These are phyloP conservation scores for Astrothelium subdiscretum DNA, from an alignment of 495 filamentous ascomycete genomes.

Conservation along the genomic window DNA sequence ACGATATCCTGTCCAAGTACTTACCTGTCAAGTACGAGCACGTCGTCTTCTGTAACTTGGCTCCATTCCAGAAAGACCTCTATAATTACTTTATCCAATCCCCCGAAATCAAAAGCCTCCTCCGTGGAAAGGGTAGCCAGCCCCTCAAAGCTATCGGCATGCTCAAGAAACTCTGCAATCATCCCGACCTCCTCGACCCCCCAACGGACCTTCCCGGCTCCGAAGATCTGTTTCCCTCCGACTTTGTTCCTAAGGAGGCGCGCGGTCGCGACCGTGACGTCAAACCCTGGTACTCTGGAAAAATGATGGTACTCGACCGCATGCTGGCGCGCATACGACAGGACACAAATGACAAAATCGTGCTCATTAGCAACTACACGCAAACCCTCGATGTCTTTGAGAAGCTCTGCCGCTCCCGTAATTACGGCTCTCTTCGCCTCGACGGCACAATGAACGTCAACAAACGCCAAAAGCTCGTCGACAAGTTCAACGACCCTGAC, in stretches of 20 bases:
- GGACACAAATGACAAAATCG: slow-evolving; percentile 98
- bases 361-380: slow-evolving; percentile 97
- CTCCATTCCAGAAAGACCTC: slow-evolving; percentile 80
- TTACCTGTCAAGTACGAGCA: slow-evolving; percentile 98
- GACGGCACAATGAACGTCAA: slow-evolving; percentile 97
- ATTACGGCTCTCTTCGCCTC: slow-evolving; percentile 76
- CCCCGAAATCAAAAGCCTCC: slow-evolving; percentile 83
- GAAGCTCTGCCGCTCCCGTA: slow-evolving; percentile 70
- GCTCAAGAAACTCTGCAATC: slow-evolving; percentile 97
- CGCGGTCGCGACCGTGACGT: slow-evolving; percentile 85
- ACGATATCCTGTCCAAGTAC: slow-evolving; percentile 97
- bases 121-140: slow-evolving; percentile 90
- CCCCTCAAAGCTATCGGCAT: slow-evolving; percentile 92
- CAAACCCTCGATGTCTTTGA: slow-evolving; percentile 94
- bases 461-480: slow-evolving; percentile 93
- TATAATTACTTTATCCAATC: slow-evolving; percentile 97
- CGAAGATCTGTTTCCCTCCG: slow-evolving; percentile 71
- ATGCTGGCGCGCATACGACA: slow-evolving; percentile 95
- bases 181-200: slow-evolving; percentile 85
- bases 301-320: slow-evolving; percentile 95
- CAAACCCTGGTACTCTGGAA: slow-evolving; percentile 93
- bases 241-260: slow-evolving; percentile 77
- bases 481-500: slow-evolving; percentile 94
- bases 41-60: slow-evolving; percentile 97
- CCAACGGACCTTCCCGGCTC: slow-evolving; percentile 77